Evolutionary conservation across 106 monocot genomes (phyloP), one percentile per base, ranked within the genome.

Genomic region (Platanthera zijinensis): DNA sequence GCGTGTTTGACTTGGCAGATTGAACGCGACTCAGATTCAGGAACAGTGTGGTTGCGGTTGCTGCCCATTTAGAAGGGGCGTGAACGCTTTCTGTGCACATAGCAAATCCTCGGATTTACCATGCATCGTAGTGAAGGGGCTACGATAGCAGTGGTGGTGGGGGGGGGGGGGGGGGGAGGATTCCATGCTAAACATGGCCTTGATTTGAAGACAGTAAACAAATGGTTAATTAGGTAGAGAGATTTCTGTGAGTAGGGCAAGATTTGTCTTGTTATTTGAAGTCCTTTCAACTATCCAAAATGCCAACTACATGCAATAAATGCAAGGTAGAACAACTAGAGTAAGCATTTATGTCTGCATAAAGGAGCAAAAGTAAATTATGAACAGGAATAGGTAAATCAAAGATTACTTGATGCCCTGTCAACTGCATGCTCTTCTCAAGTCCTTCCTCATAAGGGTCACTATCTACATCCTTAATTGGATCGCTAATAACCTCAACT

Each of bases 401-500:
- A 8, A 72, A 51, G 51, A 61, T 78, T 90, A 99, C 99, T 76
- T 99, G 99, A 83, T 94, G 94, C 67, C 77, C 84, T 85, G 81
- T 88, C n/a, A 79, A 56, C 69, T 90, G 86, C 57, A 81, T 84
- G 18, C 86, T 74, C 75, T 77, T 68, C 47, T 99, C 94, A 72
- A 74, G 2, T 48, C 90, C 94, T 84, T 88, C 94, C 50, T 88
- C 94, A 75, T 86, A 87, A 80, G 87, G 87, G 68, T 87, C 91
- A 77, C 74, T 80, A 13, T 90, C 93, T 21, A 87, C 51, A 85
- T 94, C 97, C 72, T 85, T 79, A 10, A 90, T 80, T 59, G 99
- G 94, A 75, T 92, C 91, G 81, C 92, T 99, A 54, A 94, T 82
- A 52, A 84, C 79, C 64, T 94, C 94, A 82, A 75, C 32, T 74